Base-by-base conservation (phyloP, 257 asterid genomes). In the Solanum ossicruentum region DNA sequence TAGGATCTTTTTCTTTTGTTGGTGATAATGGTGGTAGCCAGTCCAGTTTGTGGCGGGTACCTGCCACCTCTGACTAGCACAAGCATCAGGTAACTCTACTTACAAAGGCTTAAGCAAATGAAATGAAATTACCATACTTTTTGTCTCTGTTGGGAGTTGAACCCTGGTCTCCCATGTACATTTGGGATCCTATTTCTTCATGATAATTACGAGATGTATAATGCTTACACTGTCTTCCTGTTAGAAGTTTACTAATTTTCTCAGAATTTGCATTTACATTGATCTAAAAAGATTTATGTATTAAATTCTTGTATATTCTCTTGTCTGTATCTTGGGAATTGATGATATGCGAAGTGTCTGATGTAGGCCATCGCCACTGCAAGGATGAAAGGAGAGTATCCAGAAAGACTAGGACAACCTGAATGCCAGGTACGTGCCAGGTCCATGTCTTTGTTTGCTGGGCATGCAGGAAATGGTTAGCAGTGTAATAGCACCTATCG, bases 371-470 rank as follows among this genome's bases (percentile, higher is more conserved):
- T 93, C 84, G 94, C 98, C 77, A 88, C 98, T 36, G 95, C 99
- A 89, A 91, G 93, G 90, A 94, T 93, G 96, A 93, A 92, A 89
- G 98, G 96, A 81, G 98, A 95, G 88, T 93, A 93, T 88, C 99
- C 99, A 80, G 99, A 96, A 90, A 93, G 98, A 92, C 80, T 87
- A 23, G 99, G 98, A 85, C 98, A 93, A 86, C 94, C 95, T 67
- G 99, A 96, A 88, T 96, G 98, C 84, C 95, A 92, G 98, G 98
- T 93, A 90, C 84, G 87, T 54, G 80, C 49, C 43, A 65, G 60
- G 45, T n/a, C 58, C 47, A 23, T 73, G 58, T 71, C 65, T 54
- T 83, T 52, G 18, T 16, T 57, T 51, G 17, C 47, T 26, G 82
- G 26, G 13, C 61, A 47, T 20, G n/a, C 58, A 49, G 43, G 60